phyloP scores from a whole-genome alignment of 164 flowering plant genomes.

The Piper longum region DNA sequence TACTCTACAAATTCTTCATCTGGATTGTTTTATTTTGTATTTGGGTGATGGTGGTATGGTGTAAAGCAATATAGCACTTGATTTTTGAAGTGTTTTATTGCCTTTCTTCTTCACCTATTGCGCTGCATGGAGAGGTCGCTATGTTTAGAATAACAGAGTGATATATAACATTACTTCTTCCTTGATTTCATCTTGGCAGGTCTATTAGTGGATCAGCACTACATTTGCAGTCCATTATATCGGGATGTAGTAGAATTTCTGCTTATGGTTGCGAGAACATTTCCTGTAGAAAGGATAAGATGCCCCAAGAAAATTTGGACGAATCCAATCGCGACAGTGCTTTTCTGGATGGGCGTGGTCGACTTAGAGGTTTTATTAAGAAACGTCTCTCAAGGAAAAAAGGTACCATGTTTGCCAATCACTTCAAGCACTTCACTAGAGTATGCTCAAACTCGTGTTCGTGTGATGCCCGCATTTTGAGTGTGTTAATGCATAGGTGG shows the following conservation, averaged over 20 bases:
- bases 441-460: not conserved
- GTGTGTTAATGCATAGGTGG: slow-evolving; percentile 35
- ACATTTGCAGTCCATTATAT: not conserved
- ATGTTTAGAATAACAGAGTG: too few species aligned
- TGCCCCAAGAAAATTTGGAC: not conserved
- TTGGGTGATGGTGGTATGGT: too few species aligned
- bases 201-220: not conserved
- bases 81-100: too few species aligned
- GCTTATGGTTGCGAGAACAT: not conserved
- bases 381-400: slow-evolving; percentile 1
- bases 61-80: too few species aligned
- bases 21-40: too few species aligned
- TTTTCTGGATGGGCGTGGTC: not conserved
- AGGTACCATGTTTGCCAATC: not conserved
- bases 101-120: too few species aligned
- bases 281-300: not conserved
- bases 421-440: not conserved
- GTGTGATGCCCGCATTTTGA: not conserved
- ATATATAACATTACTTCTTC: too few species aligned
- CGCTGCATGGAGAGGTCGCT: too few species aligned
- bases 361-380: not conserved
- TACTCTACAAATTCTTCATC: too few species aligned
- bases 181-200: not conserved
- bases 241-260: not conserved
- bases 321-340: not conserved